These are phyloP conservation scores for Scalesia atractyloides DNA, from an alignment of 129 eudicot genomes.

Conservation along the genomic window DNA sequence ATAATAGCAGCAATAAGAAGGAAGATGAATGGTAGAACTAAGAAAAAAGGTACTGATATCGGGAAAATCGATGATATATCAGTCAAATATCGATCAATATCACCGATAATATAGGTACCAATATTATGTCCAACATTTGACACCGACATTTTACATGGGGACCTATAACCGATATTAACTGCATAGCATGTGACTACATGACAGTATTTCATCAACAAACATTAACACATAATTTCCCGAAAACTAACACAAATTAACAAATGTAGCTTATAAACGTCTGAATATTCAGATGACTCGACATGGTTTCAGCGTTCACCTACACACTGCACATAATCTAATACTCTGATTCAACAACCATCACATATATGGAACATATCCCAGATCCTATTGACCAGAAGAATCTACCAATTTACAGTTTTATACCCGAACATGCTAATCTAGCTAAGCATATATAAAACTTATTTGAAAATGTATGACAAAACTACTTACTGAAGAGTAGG, in stretches of 20 bases:
- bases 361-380: neutral
- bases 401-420: neutral
- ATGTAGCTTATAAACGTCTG: neutral
- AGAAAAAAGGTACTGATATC: no score
- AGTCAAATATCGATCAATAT: no score
- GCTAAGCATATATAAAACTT: neutral
- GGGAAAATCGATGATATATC: no score
- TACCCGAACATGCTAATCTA: neutral
- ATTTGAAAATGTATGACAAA: neutral
- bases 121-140: no score
- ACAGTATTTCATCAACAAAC: neutral
- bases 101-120: no score
- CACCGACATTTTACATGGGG: no score
- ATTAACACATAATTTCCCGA: neutral
- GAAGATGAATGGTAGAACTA: no score
- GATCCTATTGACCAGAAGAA: neutral
- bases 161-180: no score
- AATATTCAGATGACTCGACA: neutral
- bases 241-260: neutral
- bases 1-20: no score
- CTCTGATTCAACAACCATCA: neutral
- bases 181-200: neutral
- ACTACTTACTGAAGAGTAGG: conserved; percentile 88
- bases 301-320: neutral
- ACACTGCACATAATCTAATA: neutral